Percentiles rank a stretch among this genome's conserved stretches.
Evolutionary conservation across 768 basidiomycete species (phyloP).

Genomic region (Rhizopogon vulgaris): DNA sequence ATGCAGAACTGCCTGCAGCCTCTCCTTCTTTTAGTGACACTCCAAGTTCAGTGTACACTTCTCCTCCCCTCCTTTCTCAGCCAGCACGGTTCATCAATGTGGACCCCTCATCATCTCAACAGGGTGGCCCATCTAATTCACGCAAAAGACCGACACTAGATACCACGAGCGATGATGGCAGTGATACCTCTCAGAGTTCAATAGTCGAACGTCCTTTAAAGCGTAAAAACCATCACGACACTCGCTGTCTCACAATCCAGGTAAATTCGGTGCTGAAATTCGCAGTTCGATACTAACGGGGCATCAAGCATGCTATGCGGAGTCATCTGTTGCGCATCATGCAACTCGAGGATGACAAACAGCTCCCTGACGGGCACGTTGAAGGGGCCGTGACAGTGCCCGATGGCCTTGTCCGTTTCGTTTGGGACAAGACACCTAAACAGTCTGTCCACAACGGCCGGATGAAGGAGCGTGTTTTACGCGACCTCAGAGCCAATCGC

Average conservation of each 20-base stretch:
- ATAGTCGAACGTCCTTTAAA: conserved; percentile 29
- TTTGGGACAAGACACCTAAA: conserved; percentile 74
- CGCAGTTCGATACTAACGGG: neutral
- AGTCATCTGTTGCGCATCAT: conserved; percentile 56
- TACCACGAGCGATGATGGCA: conserved; percentile 30
- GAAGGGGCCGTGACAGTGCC: conserved; percentile 44
- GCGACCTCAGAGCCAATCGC: conserved; percentile 53
- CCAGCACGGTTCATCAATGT: conserved; percentile 16
- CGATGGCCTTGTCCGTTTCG: conserved; percentile 62
- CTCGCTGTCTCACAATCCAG: conserved; percentile 60
- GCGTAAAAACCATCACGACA: conserved; percentile 58
- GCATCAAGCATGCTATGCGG: conserved; percentile 61
- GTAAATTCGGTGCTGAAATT: conserved; percentile 28
- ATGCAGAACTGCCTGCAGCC: neutral
- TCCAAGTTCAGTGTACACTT: conserved; percentile 3
- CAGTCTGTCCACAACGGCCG: conserved; percentile 68
- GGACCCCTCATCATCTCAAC: conserved; percentile 6
- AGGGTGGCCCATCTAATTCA: conserved; percentile 4
- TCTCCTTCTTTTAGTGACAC: conserved; percentile 5
- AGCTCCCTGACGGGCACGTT: conserved; percentile 54
- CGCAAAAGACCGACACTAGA: conserved; percentile 27
- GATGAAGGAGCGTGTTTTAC: conserved; percentile 62
- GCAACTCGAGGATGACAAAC: conserved; percentile 47
- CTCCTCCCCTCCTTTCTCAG: conserved; percentile 13
- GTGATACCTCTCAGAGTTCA: conserved; percentile 30